A percentile compares a stretch with the other conserved stretches of the same genome.
These are phyloP conservation scores for Clonostachys sp. DNA, from an alignment of 2,329 filamentous ascomycete species.

Conservation along the genomic window DNA sequence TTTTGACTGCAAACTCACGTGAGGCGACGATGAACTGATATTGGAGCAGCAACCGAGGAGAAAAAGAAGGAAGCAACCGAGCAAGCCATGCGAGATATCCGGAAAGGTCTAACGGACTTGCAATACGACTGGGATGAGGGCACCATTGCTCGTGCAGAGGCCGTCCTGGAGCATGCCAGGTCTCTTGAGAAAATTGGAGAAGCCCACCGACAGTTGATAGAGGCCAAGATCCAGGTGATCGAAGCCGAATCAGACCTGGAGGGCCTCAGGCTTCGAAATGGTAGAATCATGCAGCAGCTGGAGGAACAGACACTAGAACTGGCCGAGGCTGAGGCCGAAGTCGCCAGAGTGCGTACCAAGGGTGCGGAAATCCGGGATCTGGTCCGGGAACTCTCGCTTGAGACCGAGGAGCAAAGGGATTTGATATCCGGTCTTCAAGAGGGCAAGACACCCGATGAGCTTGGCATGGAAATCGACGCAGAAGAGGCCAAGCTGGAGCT, in stretches of 20 bases:
- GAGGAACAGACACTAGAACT: slow-evolving; percentile 37
- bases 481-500: slow-evolving; percentile 74
- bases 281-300: slow-evolving; percentile 49
- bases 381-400: slow-evolving; percentile 28
- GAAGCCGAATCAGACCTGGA: slow-evolving; percentile 81
- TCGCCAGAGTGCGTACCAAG: slow-evolving; percentile 26
- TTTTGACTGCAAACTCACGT: neutral
- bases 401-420: slow-evolving; percentile 30
- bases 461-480: slow-evolving; percentile 70
- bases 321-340: slow-evolving; percentile 11
- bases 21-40: slow-evolving; percentile 2
- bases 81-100: slow-evolving; percentile 21
- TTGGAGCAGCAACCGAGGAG: slow-evolving; percentile 25
- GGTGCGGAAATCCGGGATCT: slow-evolving; percentile 20
- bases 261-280: slow-evolving; percentile 62
- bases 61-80: slow-evolving; percentile 19
- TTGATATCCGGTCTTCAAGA: slow-evolving; percentile 37
- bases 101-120: slow-evolving; percentile 38
- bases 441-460: slow-evolving; percentile 52
- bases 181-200: slow-evolving; percentile 58
- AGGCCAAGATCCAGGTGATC: slow-evolving; percentile 65
- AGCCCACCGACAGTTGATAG: slow-evolving; percentile 59
- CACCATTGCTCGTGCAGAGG: slow-evolving; percentile 50
- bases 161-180: slow-evolving; percentile 48
- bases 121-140: slow-evolving; percentile 49